A percentile compares a stretch with the other conserved stretches of the same genome.
Evolutionary conservation across 1,284 basidiomycete species (phyloP).

Genomic region (Ustilago sp.): DNA sequence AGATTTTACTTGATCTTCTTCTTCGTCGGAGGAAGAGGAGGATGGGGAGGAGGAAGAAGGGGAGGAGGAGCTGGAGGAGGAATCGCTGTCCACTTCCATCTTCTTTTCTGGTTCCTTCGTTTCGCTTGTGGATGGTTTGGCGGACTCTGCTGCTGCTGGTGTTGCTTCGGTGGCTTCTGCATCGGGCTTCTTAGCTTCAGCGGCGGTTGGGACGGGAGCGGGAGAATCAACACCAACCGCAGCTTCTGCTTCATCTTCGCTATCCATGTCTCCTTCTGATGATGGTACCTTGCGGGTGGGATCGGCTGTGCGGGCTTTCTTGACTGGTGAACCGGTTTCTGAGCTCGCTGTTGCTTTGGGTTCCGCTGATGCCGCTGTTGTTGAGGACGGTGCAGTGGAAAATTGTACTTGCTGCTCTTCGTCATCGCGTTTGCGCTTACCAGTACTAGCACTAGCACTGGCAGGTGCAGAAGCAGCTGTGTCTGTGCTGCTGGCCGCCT

Average conservation of each 20-base stretch:
- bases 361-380: background rate
- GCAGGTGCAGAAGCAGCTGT: conserved; percentile 2
- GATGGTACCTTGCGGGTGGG: conserved; percentile 14
- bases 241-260: conserved; percentile 44
- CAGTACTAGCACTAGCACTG: background rate
- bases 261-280: conserved; percentile 35
- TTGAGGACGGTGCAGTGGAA: background rate
- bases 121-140: background rate
- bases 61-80: background rate
- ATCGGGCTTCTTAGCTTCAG: background rate
- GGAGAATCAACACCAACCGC: conserved; percentile 25
- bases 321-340: conserved; percentile 19
- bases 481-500: background rate
- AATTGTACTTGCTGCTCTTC: background rate
- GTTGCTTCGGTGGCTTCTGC: conserved; percentile 4
- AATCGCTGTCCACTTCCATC: conserved; percentile 20
- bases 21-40: conserved; percentile 16
- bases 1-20: conserved; percentile 34
- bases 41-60: background rate
- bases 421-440: conserved; percentile 37
- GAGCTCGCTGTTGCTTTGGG: background rate
- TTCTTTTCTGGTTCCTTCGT: conserved; percentile 14
- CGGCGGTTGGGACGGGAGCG: background rate
- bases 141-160: background rate
- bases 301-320: conserved; percentile 27